phyloP scores from a whole-genome alignment of 2,329 filamentous ascomycete genomes.

The Penicillium sp. region DNA sequence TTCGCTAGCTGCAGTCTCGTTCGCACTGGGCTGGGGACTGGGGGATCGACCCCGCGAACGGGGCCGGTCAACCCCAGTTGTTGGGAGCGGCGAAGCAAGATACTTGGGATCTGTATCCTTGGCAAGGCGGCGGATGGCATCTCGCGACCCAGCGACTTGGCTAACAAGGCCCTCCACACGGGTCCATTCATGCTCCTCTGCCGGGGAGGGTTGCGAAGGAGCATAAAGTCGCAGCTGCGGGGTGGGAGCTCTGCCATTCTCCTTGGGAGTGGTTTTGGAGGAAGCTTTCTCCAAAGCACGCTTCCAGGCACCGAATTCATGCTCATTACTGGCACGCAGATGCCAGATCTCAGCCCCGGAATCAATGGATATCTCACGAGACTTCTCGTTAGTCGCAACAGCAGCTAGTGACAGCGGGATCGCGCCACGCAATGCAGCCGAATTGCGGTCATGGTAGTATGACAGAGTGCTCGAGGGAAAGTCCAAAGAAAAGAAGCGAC shows the following conservation, averaged over 20 bases:
- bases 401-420: conserved; percentile 89
- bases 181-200: conserved; percentile 80
- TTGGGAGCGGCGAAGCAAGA: conserved; percentile 22
- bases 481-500: conserved; percentile 92
- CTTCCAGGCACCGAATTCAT: conserved; percentile 86
- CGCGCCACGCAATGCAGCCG: conserved; percentile 83
- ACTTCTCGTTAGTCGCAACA: conserved; percentile 81
- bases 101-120: conserved; percentile 74
- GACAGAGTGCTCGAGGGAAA: conserved; percentile 91
- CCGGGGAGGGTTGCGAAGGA: conserved; percentile 31
- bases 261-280: conserved; percentile 50
- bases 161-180: conserved; percentile 82
- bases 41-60: conserved; percentile 31
- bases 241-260: conserved; percentile 26
- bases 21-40: conserved; percentile 31
- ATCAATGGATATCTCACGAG: conserved; percentile 90
- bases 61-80: conserved; percentile 22
- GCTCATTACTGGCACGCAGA: conserved; percentile 72
- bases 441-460: conserved; percentile 93
- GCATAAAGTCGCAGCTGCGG: conserved; percentile 32
- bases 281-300: conserved; percentile 79
- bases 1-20: conserved; percentile 33
- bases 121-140: conserved; percentile 80
- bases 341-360: conserved; percentile 98
- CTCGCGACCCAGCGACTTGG: conserved; percentile 78